Percentiles rank a stretch among this genome's conserved stretches.
Conservation (phyloP, 257 asterid species). For the Mentha longifolia region DNA sequence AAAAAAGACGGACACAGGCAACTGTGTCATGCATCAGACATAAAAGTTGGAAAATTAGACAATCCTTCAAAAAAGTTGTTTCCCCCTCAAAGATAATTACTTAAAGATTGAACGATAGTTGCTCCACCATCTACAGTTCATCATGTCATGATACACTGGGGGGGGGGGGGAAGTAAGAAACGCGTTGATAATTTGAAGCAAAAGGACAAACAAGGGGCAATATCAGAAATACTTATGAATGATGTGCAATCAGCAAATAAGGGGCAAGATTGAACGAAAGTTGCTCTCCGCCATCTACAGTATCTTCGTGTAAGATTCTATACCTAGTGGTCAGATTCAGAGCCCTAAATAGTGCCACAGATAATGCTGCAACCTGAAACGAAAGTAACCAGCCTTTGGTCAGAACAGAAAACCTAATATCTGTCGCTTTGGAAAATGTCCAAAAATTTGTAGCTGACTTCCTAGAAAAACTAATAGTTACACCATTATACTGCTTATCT, state of each 20-base stretch:
- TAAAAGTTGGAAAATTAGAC: slow-evolving; percentile 7
- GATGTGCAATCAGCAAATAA: slow-evolving; percentile 7
- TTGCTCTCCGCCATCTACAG: too few relatives aligned
- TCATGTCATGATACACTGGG: not conserved
- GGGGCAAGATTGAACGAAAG: too few relatives aligned
- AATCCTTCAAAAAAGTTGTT: slow-evolving; percentile 13
- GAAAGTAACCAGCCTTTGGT: slow-evolving; percentile 31
- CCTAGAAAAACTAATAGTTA: slow-evolving; percentile 8
- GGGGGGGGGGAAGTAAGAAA: too few relatives aligned
- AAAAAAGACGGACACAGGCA: not conserved
- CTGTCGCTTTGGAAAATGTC: too few relatives aligned
- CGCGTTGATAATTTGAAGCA: slow-evolving; percentile 2
- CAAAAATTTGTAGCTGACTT: not conserved
- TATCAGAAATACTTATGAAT: slow-evolving; percentile 22
- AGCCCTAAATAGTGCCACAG: slow-evolving; percentile 89
- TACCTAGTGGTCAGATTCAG: slow-evolving; percentile 85
- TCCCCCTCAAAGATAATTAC: not conserved
- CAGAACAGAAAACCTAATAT: slow-evolving; percentile 13
- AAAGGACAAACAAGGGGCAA: slow-evolving; percentile 8
- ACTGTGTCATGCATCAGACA: not conserved
- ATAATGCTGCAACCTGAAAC: slow-evolving; percentile 86
- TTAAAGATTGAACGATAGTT: not conserved
- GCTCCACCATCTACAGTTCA: not conserved
- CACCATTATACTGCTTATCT: not conserved
- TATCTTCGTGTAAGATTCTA: slow-evolving; percentile 21